These are phyloP conservation scores for Quercus berberidifolia DNA, from an alignment of 306 rosid species.

Conservation along the genomic window DNA sequence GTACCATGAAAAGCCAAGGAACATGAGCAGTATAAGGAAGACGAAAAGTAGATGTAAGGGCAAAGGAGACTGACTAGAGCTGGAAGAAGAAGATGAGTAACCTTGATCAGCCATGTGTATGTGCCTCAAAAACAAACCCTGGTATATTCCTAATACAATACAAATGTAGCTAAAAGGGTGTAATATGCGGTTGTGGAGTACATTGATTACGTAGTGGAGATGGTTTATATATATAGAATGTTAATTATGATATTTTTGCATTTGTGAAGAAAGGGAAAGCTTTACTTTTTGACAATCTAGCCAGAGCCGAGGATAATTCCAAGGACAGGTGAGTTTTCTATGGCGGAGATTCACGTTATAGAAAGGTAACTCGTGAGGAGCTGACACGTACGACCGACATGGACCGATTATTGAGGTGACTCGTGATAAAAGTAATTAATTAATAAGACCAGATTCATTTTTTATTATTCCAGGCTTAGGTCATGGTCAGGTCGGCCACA, in stretches of 20 bases:
- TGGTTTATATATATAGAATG: slow-evolving; percentile 34
- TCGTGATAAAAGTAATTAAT: background rate
- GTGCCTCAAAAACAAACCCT: no score
- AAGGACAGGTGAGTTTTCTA: slow-evolving; percentile 26
- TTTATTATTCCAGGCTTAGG: background rate
- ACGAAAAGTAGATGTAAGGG: slow-evolving; percentile 62
- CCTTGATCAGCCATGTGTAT: slow-evolving; percentile 30
- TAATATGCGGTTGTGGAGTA: background rate
- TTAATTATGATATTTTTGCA: no score
- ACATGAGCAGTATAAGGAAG: slow-evolving; percentile 46
- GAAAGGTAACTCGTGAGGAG: background rate
- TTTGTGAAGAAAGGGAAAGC: background rate
- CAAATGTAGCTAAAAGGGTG: no score
- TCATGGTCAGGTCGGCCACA: slow-evolving; percentile 1
- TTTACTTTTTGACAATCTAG: slow-evolving; percentile 2
- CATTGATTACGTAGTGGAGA: background rate
- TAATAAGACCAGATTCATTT: background rate
- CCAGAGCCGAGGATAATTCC: slow-evolving; percentile 1
- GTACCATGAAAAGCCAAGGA: slow-evolving; percentile 64
- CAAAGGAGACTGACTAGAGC: slow-evolving; percentile 33
- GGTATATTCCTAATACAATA: no score
- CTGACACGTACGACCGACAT: slow-evolving; percentile 51
- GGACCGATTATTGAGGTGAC: slow-evolving; percentile 1
- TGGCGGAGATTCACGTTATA: slow-evolving; percentile 22
- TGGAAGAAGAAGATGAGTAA: slow-evolving; percentile 19